These are phyloP conservation scores for Agapanthus africanus DNA, from an alignment of 106 monocot genomes.

Conservation along the genomic window DNA sequence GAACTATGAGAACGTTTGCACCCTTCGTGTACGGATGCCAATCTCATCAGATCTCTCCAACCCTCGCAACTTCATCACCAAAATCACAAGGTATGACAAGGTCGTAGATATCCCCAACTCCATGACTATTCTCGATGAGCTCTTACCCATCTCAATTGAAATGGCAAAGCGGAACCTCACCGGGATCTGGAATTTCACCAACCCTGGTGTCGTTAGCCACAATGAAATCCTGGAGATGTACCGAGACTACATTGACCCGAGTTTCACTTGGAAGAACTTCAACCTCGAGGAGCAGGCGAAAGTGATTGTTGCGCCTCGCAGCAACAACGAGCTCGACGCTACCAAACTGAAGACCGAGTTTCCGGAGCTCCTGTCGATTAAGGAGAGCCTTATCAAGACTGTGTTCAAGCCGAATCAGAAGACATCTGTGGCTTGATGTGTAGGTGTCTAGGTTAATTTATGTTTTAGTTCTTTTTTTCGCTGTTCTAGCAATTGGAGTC, in stretches of 20 bases:
- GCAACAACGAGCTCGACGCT: constrained; percentile 49
- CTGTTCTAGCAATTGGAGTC: too few species aligned
- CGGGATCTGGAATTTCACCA: constrained; percentile 67
- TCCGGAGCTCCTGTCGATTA: constrained; percentile 43
- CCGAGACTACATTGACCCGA: constrained; percentile 49
- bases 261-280: constrained; percentile 61
- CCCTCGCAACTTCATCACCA: constrained; percentile 58
- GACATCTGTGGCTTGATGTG: constrained; percentile 25
- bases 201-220: constrained; percentile 54
- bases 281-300: constrained; percentile 53
- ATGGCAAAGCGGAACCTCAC: constrained; percentile 68
- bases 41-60: constrained; percentile 59
- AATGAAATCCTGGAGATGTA: constrained; percentile 62
- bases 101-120: constrained; percentile 60
- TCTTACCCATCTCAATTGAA: constrained; percentile 53
- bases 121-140: constrained; percentile 61
- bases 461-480: too few species aligned
- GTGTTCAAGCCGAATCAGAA: constrained; percentile 55
- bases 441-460: too few species aligned
- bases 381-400: constrained; percentile 42
- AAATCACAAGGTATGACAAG: constrained; percentile 51
- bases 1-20: constrained; percentile 59
- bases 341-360: constrained; percentile 45
- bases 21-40: constrained; percentile 59
- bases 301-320: constrained; percentile 55